Evolutionary conservation across 2,329 filamentous ascomycete genomes (phyloP), one percentile per base, ranked within the genome.

Genomic region (Didymosphaeria variabile): DNA sequence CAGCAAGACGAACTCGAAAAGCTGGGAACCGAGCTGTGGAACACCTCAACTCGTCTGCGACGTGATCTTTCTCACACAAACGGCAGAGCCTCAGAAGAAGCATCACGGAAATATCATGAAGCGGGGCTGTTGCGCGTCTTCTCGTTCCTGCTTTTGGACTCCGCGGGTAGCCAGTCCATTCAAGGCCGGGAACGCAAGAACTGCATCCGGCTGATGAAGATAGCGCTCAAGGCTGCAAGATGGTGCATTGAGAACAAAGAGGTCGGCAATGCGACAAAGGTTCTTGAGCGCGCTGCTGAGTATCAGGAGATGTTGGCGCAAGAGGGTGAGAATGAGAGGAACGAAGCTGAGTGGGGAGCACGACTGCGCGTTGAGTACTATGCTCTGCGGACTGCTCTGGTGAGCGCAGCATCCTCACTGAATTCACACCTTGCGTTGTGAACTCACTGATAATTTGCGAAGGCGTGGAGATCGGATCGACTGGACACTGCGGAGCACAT

Each of bases 401-500:
- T 93, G 78, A 75, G 83, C 67, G 19, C 55, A 1, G 29, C 13
- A 17, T 51, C 55, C 5, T 23, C 2, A 9, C 5, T 40, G 47
- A 50, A 6, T 34, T 26, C n/a, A 42, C 34, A 21, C 45, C 21
- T 17, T 7, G 21, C 23, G 15, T 29, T 15, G 21, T 15, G 15
- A 31, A 2, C 13, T 42, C 1, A 49, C 17, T 13, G 12, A 4
- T 36, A n/a, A 32, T 57, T 62, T 52, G 52, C 57, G 29, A 29
- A 94, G 92, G 86, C 89, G 32, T 97, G 90, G 88, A 88, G 88
- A 68, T 89, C 93, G 71, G 83, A 87, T 44, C 86, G 90, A 44
- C 82, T 91, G 15, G 91, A 94, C 59, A 85, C 93, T 51, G 91
- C 92, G 31, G 92, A 97, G 57, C 88, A 92, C 75, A 88, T 95